Evolutionary conservation across 2,329 filamentous ascomycete genomes (phyloP).

Genomic region (Xylariomycetidae sp.): DNA sequence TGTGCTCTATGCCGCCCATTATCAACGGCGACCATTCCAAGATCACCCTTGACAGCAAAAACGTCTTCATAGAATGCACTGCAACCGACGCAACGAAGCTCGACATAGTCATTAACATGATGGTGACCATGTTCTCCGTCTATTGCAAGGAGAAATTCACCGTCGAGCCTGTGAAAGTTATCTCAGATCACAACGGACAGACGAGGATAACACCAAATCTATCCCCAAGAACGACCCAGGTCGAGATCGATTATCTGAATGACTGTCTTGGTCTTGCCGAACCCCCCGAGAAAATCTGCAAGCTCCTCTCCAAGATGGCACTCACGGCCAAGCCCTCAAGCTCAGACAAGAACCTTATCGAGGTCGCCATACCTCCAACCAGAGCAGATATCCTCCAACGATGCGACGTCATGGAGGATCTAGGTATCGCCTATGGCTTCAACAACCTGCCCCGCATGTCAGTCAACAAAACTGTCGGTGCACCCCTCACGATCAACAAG

Average conservation of each 20-base stretch:
- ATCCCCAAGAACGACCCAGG: slow-evolving; percentile 68
- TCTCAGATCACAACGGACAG: slow-evolving; percentile 85
- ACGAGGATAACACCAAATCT: slow-evolving; percentile 79
- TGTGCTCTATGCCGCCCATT: slow-evolving; percentile 93
- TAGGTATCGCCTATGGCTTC: slow-evolving; percentile 95
- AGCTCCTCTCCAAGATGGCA: slow-evolving; percentile 83
- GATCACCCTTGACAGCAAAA: slow-evolving; percentile 84
- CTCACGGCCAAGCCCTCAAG: slow-evolving; percentile 73
- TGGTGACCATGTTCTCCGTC: slow-evolving; percentile 94
- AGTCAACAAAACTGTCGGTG: slow-evolving; percentile 81
- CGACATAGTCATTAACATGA: slow-evolving; percentile 90
- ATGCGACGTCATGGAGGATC: slow-evolving; percentile 98
- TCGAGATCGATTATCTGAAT: slow-evolving; percentile 91
- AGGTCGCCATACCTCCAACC: slow-evolving; percentile 81
- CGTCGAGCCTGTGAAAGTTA: slow-evolving; percentile 87
- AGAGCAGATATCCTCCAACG: slow-evolving; percentile 93
- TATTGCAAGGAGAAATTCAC: slow-evolving; percentile 88
- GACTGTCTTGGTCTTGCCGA: slow-evolving; percentile 80
- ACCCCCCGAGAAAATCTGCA: slow-evolving; percentile 69
- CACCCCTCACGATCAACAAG: slow-evolving; percentile 89
- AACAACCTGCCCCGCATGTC: slow-evolving; percentile 88
- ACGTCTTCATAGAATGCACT: slow-evolving; percentile 96
- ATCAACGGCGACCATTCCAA: slow-evolving; percentile 98
- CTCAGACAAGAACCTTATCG: slow-evolving; percentile 64
- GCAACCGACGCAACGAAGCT: slow-evolving; percentile 95